A percentile compares a stretch with the other conserved stretches of the same genome.
phyloP scores from a whole-genome alignment of 1,284 basidiomycete genomes.

The Mycena citricolor region DNA sequence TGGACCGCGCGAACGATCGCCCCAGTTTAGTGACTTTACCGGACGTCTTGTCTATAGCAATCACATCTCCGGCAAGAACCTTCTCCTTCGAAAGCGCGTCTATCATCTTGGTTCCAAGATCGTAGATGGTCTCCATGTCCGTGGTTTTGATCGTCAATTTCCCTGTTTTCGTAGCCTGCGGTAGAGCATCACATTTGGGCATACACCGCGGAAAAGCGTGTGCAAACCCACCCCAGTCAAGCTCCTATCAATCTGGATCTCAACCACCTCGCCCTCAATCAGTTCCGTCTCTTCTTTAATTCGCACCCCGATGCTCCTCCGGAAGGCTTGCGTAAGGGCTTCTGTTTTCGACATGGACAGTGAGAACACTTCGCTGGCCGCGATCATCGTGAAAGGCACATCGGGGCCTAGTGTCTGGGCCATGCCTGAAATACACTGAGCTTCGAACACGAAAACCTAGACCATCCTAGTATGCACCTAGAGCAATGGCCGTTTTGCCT shows the following conservation, averaged over 20 bases:
- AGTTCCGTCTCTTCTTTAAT: slow-evolving; percentile 98
- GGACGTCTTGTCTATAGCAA: slow-evolving; percentile 95
- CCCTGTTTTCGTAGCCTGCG: slow-evolving; percentile 97
- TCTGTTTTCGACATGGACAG: slow-evolving; percentile 99
- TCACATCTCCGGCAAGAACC: slow-evolving; percentile 93
- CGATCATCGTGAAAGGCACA: slow-evolving; percentile 97
- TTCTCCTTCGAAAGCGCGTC: slow-evolving; percentile 97
- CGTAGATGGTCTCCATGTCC: slow-evolving; percentile 99
- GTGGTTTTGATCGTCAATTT: slow-evolving; percentile 98
- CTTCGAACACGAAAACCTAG: slow-evolving; percentile 1
- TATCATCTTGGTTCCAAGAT: slow-evolving; percentile 99
- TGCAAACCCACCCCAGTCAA: slow-evolving; percentile 81
- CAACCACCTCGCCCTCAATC: slow-evolving; percentile 97
- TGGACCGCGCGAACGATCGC: slow-evolving; percentile 90
- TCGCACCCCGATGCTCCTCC: slow-evolving; percentile 92
- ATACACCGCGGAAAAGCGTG: slow-evolving; percentile 13
- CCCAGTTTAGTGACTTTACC: slow-evolving; percentile 98
- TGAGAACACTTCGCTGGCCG: slow-evolving; percentile 96
- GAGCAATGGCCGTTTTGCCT: slow-evolving; percentile 96
- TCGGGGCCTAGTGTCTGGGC: slow-evolving; percentile 91
- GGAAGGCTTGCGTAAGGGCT: slow-evolving; percentile 94
- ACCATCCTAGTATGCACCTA: slow-evolving; percentile 58
- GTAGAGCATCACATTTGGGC: slow-evolving; percentile 2
- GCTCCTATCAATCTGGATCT: slow-evolving; percentile 97
- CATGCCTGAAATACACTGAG: slow-evolving; percentile 65